Conservation (phyloP, 495 filamentous ascomycete genomes). For the Talaromyces wortmannii region DNA sequence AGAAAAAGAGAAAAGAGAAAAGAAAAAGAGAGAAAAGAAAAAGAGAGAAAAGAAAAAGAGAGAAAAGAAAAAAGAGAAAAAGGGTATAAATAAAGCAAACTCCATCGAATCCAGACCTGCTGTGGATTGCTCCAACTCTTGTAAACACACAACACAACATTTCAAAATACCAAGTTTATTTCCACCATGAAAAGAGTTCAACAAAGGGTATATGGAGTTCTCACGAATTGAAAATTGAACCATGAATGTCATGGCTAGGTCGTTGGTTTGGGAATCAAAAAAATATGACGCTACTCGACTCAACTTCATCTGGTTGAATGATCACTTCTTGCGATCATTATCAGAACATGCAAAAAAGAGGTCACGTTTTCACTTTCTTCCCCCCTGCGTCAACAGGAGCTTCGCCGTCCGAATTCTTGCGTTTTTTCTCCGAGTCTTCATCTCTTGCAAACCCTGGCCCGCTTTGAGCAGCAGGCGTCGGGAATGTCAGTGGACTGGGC, state of each 20-base stretch:
- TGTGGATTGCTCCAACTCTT: background rate
- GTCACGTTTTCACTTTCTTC: constrained; percentile 46
- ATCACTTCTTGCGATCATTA: too few relatives aligned
- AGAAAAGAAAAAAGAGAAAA: background rate
- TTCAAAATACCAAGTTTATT: background rate
- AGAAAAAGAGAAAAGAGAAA: background rate
- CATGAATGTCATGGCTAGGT: background rate
- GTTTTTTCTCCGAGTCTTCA: constrained; percentile 45
- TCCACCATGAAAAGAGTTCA: background rate
- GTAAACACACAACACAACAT: background rate
- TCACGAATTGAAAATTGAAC: background rate
- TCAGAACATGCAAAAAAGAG: too few relatives aligned
- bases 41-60: background rate
- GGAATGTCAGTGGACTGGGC: constrained; percentile 85
- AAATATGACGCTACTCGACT: too few relatives aligned
- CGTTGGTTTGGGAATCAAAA: background rate
- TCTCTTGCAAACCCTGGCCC: constrained; percentile 64
- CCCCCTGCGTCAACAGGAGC: constrained; percentile 21
- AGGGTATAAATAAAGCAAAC: constrained; percentile 1
- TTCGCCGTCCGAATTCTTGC: constrained; percentile 46
- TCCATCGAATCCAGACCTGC: constrained; percentile 3
- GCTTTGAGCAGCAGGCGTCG: constrained; percentile 70
- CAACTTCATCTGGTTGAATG: too few relatives aligned
- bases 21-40: constrained; percentile 5
- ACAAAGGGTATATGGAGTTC: background rate